These are phyloP conservation scores for Sclerotinia subarctica DNA, from an alignment of 2,329 filamentous ascomycete genomes.

Conservation along the genomic window DNA sequence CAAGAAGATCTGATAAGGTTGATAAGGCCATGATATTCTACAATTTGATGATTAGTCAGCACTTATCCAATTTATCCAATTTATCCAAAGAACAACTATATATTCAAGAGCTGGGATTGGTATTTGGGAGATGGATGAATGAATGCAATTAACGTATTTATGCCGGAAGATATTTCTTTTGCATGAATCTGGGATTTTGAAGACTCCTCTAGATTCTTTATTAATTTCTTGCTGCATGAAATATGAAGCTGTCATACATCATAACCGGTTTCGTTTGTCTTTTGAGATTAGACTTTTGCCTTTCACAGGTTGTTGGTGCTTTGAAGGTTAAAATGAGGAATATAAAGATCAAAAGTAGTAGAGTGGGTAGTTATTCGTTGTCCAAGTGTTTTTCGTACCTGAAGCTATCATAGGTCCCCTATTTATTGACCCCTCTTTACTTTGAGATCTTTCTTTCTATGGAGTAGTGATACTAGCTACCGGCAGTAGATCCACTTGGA, in stretches of 20 bases:
- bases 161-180: neutral
- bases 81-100: neutral
- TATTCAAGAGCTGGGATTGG: neutral
- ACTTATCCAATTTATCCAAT: neutral
- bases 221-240: neutral
- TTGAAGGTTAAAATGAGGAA: slow-evolving; percentile 14
- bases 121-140: neutral
- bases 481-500: slow-evolving; percentile 9
- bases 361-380: slow-evolving; percentile 5
- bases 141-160: neutral
- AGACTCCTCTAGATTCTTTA: neutral
- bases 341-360: neutral
- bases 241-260: neutral
- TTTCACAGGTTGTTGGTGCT: slow-evolving; percentile 3
- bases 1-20: neutral
- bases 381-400: neutral
- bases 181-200: neutral
- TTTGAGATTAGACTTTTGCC: neutral
- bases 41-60: slow-evolving; percentile 1
- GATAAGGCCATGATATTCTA: neutral
- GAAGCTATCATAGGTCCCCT: slow-evolving; percentile 15
- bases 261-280: neutral
- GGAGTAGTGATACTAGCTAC: neutral
- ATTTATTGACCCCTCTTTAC: slow-evolving; percentile 9
- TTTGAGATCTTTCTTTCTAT: neutral